A percentile compares a stretch with the other conserved stretches of the same genome.
Conservation (phyloP, 2,329 filamentous ascomycete species). For the Rutstroemia sp. region DNA sequence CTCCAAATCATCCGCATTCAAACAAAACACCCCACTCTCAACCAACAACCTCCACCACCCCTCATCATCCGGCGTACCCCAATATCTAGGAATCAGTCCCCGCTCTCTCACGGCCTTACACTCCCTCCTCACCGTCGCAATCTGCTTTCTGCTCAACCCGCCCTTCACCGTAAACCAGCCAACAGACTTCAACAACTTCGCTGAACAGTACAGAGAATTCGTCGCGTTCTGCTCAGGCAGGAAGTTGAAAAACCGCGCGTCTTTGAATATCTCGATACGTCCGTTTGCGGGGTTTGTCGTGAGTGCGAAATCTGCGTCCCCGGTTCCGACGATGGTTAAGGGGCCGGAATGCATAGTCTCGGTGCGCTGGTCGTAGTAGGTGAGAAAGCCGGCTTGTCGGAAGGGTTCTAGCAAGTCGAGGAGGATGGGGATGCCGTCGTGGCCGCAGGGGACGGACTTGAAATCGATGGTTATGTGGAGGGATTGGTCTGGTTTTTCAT, state of each 20-base stretch:
- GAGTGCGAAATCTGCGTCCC: slow-evolving; percentile 36
- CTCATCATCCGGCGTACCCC: slow-evolving; percentile 35
- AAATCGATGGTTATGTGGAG: slow-evolving; percentile 43
- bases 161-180: not conserved
- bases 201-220: slow-evolving; percentile 26
- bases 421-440: slow-evolving; percentile 31
- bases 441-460: slow-evolving; percentile 32
- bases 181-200: slow-evolving; percentile 11
- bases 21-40: slow-evolving; percentile 32
- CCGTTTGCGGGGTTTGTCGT: slow-evolving; percentile 22
- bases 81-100: slow-evolving; percentile 36
- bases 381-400: slow-evolving; percentile 33
- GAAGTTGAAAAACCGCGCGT: slow-evolving; percentile 34
- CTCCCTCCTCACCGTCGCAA: slow-evolving; percentile 18
- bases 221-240: slow-evolving; percentile 3
- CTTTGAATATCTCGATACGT: slow-evolving; percentile 40
- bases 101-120: slow-evolving; percentile 29
- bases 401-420: slow-evolving; percentile 35
- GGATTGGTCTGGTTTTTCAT: slow-evolving; percentile 9
- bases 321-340: slow-evolving; percentile 43
- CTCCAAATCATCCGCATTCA: slow-evolving; percentile 34
- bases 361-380: slow-evolving; percentile 32
- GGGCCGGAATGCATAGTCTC: slow-evolving; percentile 28
- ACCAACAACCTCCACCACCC: slow-evolving; percentile 33
- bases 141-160: slow-evolving; percentile 18